These are phyloP conservation scores for Cardiospermum halicacabum DNA, from an alignment of 345 rosid species.

Conservation along the genomic window DNA sequence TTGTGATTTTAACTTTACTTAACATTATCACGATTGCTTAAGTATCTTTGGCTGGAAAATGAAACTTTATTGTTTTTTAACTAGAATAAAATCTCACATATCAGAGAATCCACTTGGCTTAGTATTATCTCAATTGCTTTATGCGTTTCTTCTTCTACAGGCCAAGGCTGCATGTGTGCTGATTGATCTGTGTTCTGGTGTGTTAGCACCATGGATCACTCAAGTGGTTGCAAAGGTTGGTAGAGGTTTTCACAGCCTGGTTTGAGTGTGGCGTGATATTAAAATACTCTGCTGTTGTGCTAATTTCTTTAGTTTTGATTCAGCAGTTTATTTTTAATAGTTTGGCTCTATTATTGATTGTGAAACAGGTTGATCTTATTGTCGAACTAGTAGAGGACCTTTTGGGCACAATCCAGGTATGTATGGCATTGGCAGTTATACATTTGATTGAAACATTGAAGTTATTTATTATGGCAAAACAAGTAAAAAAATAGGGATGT, in stretches of 20 bases:
- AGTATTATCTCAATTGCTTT: constrained; percentile 11
- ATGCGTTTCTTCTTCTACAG: constrained; percentile 33
- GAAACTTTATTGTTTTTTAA: not conserved
- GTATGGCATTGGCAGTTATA: constrained; percentile 1
- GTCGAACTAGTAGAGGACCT: constrained; percentile 80
- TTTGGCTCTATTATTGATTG: constrained; percentile 17
- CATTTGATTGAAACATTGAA: not conserved
- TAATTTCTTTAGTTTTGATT: not conserved
- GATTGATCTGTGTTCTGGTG: constrained; percentile 70
- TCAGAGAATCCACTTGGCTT: not conserved
- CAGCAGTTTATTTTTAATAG: not conserved
- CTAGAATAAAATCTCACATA: not conserved
- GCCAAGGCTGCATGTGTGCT: constrained; percentile 80
- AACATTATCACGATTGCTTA: constrained; percentile 11
- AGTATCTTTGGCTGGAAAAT: not conserved
- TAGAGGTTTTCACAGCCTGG: constrained; percentile 6
- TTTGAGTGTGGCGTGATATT: constrained; percentile 10
- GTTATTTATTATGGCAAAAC: not conserved
- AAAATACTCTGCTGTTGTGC: constrained; percentile 12
- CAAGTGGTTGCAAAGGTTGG: constrained; percentile 75
- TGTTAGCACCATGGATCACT: constrained; percentile 72
- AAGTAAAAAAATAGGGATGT: not conserved
- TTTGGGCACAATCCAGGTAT: constrained; percentile 70
- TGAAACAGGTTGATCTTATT: constrained; percentile 59
- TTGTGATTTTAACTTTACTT: not conserved